A percentile compares a stretch with the other conserved stretches of the same genome.
phyloP scores from a whole-genome alignment of 305 asterid species.

The Solanum hybrid region DNA sequence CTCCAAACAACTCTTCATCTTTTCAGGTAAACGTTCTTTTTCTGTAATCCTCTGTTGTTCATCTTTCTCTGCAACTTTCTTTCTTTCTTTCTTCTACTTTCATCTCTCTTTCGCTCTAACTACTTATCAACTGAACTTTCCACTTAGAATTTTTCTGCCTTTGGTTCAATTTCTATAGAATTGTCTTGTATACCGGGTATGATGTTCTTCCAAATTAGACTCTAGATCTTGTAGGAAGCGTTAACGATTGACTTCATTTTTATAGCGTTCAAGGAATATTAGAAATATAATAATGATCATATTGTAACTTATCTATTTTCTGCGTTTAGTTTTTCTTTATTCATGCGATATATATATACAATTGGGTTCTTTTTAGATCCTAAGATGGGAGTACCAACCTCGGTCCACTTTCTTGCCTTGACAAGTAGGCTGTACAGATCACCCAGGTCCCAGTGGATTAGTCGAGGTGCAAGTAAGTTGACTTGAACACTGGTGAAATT shows the following conservation, averaged over 20 bases:
- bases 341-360: neutral
- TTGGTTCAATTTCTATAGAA: neutral
- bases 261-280: neutral
- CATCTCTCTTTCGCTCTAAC: neutral
- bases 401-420: neutral
- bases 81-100: neutral
- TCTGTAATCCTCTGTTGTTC: neutral
- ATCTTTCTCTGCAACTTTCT: neutral
- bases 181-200: neutral
- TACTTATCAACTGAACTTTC: neutral
- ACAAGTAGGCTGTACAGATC: neutral
- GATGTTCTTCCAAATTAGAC: neutral
- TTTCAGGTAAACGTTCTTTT: neutral
- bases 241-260: neutral
- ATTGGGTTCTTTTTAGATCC: neutral
- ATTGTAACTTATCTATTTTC: neutral
- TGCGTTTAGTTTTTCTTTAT: neutral
- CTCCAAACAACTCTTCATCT: neutral
- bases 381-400: neutral
- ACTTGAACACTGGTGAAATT: neutral
- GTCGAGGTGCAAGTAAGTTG: neutral
- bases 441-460: neutral
- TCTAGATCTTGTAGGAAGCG: neutral
- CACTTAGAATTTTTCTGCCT: neutral
- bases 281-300: neutral